Base-by-base conservation (phyloP, 805 yeast genomes). In the Pichia insulana region DNA sequence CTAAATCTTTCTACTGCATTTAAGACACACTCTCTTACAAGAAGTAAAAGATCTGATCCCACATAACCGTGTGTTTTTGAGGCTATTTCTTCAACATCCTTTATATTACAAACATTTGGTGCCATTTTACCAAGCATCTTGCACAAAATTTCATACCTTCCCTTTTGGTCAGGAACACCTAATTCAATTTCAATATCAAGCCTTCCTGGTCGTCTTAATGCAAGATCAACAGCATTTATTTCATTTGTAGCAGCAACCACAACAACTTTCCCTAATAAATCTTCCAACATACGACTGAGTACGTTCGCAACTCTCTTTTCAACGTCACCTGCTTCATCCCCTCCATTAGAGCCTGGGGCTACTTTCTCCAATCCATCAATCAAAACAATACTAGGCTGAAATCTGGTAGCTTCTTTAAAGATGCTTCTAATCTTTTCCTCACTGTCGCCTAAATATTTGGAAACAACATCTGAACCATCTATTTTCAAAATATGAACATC, bases 311-410 rank as follows among this genome's bases (percentile, higher is more conserved):
- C 88, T 47, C 98, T 65, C 35, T 84, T 75, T 57, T 92, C 97
- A 0, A 88, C 83, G 56, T 90, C 97, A 1, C 95, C 92, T 2
- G 88, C 70, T 44, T 87, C 96, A 53, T 89, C 97, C 13, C 36
- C 39, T 46, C 76, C 74, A 39, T 78, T 80, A 42, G 96, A 68
- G 49, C 74, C 78, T 4, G 98, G 98, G 0, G 87, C 95, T 31
- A 92, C 60, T 0, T 96, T 85, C 59, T 92, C 98, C 32, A 92
- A 78, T 58, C 92, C 98, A 62, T 92, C 99, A 56, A 92, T 78
- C 51, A 92, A 78, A 7, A 92, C 74, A 17, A 92, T 78, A 1
- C 94, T 68, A 1, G 99, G 99, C 52, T 89, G 95, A 58, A 74
- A 90, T 51, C 74, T 73, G 36, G 74, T 66, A 0, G 97, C 98